Percentiles rank a stretch among this genome's conserved stretches.
Conservation (phyloP, 1,284 basidiomycete species). For the Lignosus rhinocerotis region DNA sequence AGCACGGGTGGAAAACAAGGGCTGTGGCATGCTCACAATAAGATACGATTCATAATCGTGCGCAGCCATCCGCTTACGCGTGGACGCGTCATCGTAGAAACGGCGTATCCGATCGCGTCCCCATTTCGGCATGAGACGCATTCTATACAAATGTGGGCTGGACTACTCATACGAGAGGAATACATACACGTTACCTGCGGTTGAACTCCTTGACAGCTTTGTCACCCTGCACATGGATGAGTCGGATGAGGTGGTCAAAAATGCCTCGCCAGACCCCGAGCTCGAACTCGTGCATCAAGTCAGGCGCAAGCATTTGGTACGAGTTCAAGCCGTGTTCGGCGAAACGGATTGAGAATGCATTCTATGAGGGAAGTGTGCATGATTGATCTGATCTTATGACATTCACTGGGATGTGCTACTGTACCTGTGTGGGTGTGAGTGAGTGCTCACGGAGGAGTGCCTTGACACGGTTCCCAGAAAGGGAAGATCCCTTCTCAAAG, state of each 20-base stretch:
- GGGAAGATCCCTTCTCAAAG: slow-evolving; percentile 14
- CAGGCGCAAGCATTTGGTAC: slow-evolving; percentile 33
- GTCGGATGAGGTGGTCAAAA: slow-evolving; percentile 1
- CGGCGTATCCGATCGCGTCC: slow-evolving; percentile 29
- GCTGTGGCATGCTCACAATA: too few relatives aligned
- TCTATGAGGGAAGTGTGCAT: slow-evolving; percentile 8
- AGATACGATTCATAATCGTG: too few relatives aligned
- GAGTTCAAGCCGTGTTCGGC: slow-evolving; percentile 28
- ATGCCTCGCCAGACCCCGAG: slow-evolving; percentile 35
- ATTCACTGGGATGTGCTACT: too few relatives aligned
- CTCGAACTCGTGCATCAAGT: slow-evolving; percentile 42
- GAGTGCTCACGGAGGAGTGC: too few relatives aligned
- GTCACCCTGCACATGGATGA: slow-evolving; percentile 20
- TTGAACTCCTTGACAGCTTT: slow-evolving; percentile 26
- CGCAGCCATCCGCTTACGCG: slow-evolving; percentile 31
- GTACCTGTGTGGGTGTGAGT: background rate
- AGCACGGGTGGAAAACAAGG: too few relatives aligned
- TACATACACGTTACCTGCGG: too few relatives aligned
- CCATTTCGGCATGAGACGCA: slow-evolving; percentile 30
- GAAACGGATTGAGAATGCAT: slow-evolving; percentile 28
- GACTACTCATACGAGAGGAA: too few relatives aligned
- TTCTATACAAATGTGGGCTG: slow-evolving; percentile 25
- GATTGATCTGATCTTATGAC: too few relatives aligned
- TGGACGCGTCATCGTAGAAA: slow-evolving; percentile 29
- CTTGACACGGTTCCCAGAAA: slow-evolving; percentile 7